Percentiles rank a stretch among this genome's conserved stretches.
These are phyloP conservation scores for Microcyclospora pomicola DNA, from an alignment of 2,329 filamentous ascomycete species.

Conservation along the genomic window DNA sequence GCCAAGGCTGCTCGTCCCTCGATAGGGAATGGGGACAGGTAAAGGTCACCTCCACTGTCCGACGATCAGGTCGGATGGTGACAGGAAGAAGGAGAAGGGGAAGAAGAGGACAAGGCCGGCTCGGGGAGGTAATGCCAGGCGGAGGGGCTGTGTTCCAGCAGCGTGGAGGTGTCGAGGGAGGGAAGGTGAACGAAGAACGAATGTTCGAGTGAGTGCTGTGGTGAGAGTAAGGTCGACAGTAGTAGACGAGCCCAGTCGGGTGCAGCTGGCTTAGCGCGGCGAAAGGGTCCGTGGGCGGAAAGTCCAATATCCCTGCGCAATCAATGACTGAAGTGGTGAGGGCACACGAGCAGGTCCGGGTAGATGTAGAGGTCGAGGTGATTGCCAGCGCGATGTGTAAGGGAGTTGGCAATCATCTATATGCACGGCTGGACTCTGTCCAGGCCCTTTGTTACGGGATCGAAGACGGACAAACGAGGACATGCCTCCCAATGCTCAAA, in stretches of 20 bases:
- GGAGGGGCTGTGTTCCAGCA: not conserved
- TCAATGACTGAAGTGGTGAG: too few relatives aligned
- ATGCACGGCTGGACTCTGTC: too few relatives aligned
- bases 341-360: too few relatives aligned
- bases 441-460: too few relatives aligned
- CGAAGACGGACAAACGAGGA: too few relatives aligned
- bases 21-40: too few relatives aligned
- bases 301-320: not conserved
- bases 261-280: not conserved
- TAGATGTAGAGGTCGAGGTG: too few relatives aligned
- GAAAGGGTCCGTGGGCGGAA: not conserved
- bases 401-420: too few relatives aligned
- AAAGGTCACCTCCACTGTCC: not conserved
- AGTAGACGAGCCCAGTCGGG: not conserved
- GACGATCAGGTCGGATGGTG: not conserved
- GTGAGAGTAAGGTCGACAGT: not conserved
- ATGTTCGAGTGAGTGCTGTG: conserved; percentile 3
- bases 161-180: not conserved
- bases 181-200: not conserved
- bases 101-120: not conserved
- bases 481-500: too few relatives aligned
- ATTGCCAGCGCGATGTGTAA: too few relatives aligned
- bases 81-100: not conserved
- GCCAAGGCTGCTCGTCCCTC: too few relatives aligned
- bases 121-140: not conserved